These are phyloP conservation scores for Echinosophora koreensis DNA, from an alignment of 306 rosid species.

Conservation along the genomic window DNA sequence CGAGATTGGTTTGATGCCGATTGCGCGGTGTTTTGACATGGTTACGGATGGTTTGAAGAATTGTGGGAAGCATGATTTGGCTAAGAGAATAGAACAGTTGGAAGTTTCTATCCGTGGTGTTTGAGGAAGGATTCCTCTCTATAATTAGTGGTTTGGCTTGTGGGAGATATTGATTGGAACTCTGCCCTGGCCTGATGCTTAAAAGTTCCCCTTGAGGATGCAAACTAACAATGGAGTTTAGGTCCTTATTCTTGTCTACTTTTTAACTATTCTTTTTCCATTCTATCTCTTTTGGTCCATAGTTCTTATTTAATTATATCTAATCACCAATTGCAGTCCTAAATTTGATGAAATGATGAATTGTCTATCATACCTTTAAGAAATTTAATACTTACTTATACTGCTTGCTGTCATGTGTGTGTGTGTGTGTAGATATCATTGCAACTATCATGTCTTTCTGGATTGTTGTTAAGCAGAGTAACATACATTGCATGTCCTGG, in stretches of 20 bases:
- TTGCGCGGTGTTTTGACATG: constrained; percentile 82
- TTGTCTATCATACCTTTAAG: not conserved
- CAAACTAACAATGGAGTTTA: not conserved
- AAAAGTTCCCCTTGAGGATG: not conserved
- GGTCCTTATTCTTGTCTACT: constrained; percentile 12
- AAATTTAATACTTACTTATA: not conserved
- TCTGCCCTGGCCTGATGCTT: not conserved
- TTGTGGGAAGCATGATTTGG: constrained; percentile 89
- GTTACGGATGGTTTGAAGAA: constrained; percentile 93
- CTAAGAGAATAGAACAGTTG: constrained; percentile 73
- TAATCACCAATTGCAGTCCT: not conserved
- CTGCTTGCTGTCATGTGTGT: not conserved
- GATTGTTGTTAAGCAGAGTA: not conserved
- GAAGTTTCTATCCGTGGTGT: constrained; percentile 70
- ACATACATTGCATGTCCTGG: not conserved
- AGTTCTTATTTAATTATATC: not conserved
- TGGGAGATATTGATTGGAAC: not conserved
- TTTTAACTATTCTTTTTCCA: not conserved
- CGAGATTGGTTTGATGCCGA: constrained; percentile 78
- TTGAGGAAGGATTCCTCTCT: constrained; percentile 37
- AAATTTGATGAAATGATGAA: constrained; percentile 1
- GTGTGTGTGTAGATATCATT: not conserved
- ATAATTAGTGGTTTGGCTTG: not conserved
- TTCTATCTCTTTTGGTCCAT: not conserved
- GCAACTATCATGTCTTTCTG: constrained; percentile 10